Evolutionary conservation across 345 rosid genomes (phyloP), one percentile per base, ranked within the genome.

Genomic region (Brassica carinata): DNA sequence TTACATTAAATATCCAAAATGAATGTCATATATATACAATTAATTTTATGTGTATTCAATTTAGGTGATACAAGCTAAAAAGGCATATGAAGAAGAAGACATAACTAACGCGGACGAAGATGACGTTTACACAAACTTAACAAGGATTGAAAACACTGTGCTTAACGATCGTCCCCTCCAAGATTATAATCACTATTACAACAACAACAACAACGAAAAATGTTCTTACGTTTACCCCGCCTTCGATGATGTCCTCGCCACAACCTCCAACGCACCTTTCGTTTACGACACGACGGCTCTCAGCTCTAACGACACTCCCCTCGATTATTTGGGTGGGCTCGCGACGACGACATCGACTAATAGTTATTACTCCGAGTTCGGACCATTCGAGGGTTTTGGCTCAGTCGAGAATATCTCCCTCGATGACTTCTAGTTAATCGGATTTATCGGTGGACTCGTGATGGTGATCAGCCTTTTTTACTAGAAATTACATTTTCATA

Each of bases 21-120:
- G 23, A 2, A 58, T 18, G 29, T 18, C 67, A 77, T 23, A 67
- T 34, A 55, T 36, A 45, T 8, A 19, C 8, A 6, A 10, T 8
- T 48, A 29, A 9, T 2, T 69, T 17, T 53, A 29, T 11, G 6
- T 70, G 9, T 30, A 15, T 36, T 74, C 40, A 19, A 57, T 40
- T 76, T 85, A 96, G 99, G 94, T 90, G 51, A 93, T 93, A 80
- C 92, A 96, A 74, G 99, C 97, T 29, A 90, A 81, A 79, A 96
- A 93, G 83, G 94, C 97, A 2, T 82, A 88, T 0, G 94, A 89
- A 77, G 94, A 89, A 64, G 83, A 85, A 77, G 87, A 90, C 65
- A n/a, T 59, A 30, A 67, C 13, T 26, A 79, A 19, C 2, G 59
- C 26, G 4, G 83, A 80, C 63, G 83, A 81, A 8, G 85, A 86